Evolutionary conservation across 768 basidiomycete genomes (phyloP).

Genomic region (Rhodocollybia butyracea): DNA sequence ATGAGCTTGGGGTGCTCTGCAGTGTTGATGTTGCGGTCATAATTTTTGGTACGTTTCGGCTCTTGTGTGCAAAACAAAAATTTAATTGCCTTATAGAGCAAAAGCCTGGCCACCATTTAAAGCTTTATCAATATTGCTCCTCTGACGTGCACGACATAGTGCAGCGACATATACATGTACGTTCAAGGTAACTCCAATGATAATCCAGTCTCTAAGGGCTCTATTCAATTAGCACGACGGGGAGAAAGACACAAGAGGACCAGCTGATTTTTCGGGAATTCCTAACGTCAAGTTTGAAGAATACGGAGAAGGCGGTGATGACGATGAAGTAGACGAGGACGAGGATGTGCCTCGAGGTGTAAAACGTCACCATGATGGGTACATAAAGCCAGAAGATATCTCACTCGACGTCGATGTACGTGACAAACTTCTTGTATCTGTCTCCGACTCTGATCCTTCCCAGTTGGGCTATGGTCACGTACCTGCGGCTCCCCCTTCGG

Average conservation of each 20-base stretch:
- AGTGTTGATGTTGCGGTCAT: slow-evolving; percentile 87
- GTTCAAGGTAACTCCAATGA: background rate
- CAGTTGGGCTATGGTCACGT: slow-evolving; percentile 1
- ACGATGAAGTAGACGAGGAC: slow-evolving; percentile 40
- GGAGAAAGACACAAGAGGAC: slow-evolving; percentile 45
- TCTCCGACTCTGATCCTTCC: background rate
- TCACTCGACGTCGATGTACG: slow-evolving; percentile 14
- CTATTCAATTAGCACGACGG: slow-evolving; percentile 38
- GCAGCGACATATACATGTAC: slow-evolving; percentile 52
- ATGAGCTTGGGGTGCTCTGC: slow-evolving; percentile 87
- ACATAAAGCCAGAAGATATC: slow-evolving; percentile 4
- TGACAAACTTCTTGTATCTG: background rate
- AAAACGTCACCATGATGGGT: slow-evolving; percentile 1
- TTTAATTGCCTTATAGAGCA: slow-evolving; percentile 62
- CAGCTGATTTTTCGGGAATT: slow-evolving; percentile 42
- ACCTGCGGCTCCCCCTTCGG: background rate
- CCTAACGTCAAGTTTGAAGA: slow-evolving; percentile 25
- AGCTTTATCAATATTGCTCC: slow-evolving; percentile 82
- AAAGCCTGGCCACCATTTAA: slow-evolving; percentile 73
- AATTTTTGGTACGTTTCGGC: slow-evolving; percentile 51
- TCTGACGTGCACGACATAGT: slow-evolving; percentile 67
- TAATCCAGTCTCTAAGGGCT: background rate
- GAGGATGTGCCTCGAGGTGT: slow-evolving; percentile 22
- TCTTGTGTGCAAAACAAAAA: background rate
- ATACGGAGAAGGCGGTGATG: slow-evolving; percentile 35